A percentile compares a stretch with the other conserved stretches of the same genome.
These are phyloP conservation scores for Phymatotrichopsis omnivora DNA, from an alignment of 2,329 filamentous ascomycete genomes.

Conservation along the genomic window DNA sequence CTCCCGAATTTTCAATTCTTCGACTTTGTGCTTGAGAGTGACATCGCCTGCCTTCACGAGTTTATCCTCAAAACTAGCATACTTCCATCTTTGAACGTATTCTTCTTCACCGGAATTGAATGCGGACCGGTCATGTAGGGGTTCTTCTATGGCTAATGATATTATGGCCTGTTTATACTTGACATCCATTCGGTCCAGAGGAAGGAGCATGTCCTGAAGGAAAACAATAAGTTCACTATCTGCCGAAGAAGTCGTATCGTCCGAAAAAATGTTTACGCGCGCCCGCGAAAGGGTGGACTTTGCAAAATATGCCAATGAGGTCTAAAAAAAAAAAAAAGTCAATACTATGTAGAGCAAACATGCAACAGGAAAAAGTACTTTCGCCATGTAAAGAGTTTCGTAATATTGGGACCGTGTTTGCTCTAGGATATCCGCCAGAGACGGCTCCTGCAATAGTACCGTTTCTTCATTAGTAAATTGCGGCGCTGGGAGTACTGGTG, in stretches of 20 bases:
- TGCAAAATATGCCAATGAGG: conserved; percentile 70
- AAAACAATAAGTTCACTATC: conserved; percentile 53
- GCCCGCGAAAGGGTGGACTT: conserved; percentile 71
- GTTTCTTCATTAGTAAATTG: no score
- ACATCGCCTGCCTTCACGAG: conserved; percentile 41
- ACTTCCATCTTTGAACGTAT: conserved; percentile 61
- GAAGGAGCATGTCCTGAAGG: conserved; percentile 57
- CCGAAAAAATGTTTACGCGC: conserved; percentile 57
- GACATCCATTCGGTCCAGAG: conserved; percentile 60
- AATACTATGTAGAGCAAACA: conserved; percentile 37
- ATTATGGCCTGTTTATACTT: conserved; percentile 67
- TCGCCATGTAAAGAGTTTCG: conserved; percentile 52
- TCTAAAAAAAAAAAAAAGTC: conserved; percentile 45
- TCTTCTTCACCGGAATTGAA: conserved; percentile 52
- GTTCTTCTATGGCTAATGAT: conserved; percentile 50
- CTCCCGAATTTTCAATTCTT: conserved; percentile 59
- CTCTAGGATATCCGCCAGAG: conserved; percentile 46
- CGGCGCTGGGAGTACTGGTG: no score
- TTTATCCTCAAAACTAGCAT: conserved; percentile 45
- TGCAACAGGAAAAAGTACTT: conserved; percentile 39
- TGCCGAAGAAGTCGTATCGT: conserved; percentile 48
- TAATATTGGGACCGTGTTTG: conserved; percentile 50
- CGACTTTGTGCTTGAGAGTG: conserved; percentile 50
- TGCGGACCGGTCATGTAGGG: conserved; percentile 41
- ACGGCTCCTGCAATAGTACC: conserved; percentile 37